Percentiles rank a stretch among this genome's conserved stretches.
These are phyloP conservation scores for Phytophthora pseudosyringae DNA, from an alignment of 352 stramenopile species.

Conservation along the genomic window DNA sequence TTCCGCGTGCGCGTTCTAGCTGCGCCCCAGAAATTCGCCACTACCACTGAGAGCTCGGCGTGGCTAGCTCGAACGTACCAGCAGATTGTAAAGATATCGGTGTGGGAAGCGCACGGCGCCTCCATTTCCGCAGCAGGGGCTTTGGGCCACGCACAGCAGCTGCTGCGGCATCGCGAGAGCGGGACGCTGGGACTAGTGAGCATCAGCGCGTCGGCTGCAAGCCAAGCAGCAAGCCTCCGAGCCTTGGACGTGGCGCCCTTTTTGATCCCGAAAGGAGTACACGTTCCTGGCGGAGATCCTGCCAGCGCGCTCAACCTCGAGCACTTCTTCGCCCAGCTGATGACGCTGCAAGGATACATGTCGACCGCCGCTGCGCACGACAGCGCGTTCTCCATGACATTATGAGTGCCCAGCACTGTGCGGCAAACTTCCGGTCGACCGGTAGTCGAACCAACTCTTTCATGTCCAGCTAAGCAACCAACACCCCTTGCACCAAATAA, in stretches of 20 bases:
- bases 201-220: conserved; percentile 37
- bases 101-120: conserved; percentile 26
- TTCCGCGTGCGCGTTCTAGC: conserved; percentile 49
- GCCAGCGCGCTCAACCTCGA: conserved; percentile 45
- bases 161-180: conserved; percentile 38
- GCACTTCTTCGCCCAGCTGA: conserved; percentile 67
- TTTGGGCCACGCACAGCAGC: conserved; percentile 4
- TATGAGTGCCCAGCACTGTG: conserved; percentile 14
- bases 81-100: conserved; percentile 38
- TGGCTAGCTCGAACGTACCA: conserved; percentile 62
- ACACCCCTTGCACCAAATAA: too few species aligned
- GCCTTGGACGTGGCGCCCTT: conserved; percentile 42
- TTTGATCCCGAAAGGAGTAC: conserved; percentile 54
- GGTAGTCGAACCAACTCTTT: too few species aligned
- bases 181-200: conserved; percentile 53
- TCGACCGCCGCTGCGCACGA: conserved; percentile 36
- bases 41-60: conserved; percentile 34
- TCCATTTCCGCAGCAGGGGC: conserved; percentile 7
- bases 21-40: conserved; percentile 49
- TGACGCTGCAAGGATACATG: conserved; percentile 59
- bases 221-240: conserved; percentile 42
- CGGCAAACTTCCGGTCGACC: too few species aligned
- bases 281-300: conserved; percentile 27
- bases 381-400: conserved; percentile 47
- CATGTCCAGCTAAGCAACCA: too few species aligned